Evolutionary conservation across 106 monocot species (phyloP).

Genomic region (Gastrodia elata): DNA sequence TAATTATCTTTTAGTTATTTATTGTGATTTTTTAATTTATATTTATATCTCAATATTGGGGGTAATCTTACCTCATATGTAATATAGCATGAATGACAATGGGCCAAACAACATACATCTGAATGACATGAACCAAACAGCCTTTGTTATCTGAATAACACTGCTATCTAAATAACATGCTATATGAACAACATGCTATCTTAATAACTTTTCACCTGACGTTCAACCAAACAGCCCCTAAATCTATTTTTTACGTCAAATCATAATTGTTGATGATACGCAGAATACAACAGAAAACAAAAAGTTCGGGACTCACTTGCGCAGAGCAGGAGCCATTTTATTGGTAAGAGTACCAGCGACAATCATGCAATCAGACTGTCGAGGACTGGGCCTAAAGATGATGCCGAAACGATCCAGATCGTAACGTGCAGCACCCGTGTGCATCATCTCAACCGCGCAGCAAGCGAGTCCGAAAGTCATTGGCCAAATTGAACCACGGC

Average conservation of each 20-base stretch:
- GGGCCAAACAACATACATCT: too few species aligned
- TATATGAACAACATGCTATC: too few species aligned
- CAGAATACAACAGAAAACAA: not conserved
- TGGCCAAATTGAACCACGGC: constrained; percentile 82
- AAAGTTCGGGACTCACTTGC: constrained; percentile 44
- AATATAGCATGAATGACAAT: too few species aligned
- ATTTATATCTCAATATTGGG: too few species aligned
- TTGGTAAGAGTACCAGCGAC: constrained; percentile 94
- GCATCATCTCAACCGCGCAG: constrained; percentile 99
- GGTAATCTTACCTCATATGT: too few species aligned
- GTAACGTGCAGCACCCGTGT: constrained; percentile 82
- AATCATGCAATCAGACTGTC: constrained; percentile 99
- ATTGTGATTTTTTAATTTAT: too few species aligned
- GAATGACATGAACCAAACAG: too few species aligned
- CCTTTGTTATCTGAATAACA: too few species aligned
- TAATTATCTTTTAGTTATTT: too few species aligned
- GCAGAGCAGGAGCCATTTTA: constrained; percentile 88
- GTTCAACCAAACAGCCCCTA: too few species aligned
- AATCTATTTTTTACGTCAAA: not conserved
- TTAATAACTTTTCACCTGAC: too few species aligned
- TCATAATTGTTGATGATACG: not conserved
- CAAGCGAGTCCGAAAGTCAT: constrained; percentile 97
- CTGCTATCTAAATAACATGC: too few species aligned
- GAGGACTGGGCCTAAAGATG: constrained; percentile 91
- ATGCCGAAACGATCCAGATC: constrained; percentile 95